Conservation (phyloP, 257 asterid genomes). For the Penstemon barbatus region DNA sequence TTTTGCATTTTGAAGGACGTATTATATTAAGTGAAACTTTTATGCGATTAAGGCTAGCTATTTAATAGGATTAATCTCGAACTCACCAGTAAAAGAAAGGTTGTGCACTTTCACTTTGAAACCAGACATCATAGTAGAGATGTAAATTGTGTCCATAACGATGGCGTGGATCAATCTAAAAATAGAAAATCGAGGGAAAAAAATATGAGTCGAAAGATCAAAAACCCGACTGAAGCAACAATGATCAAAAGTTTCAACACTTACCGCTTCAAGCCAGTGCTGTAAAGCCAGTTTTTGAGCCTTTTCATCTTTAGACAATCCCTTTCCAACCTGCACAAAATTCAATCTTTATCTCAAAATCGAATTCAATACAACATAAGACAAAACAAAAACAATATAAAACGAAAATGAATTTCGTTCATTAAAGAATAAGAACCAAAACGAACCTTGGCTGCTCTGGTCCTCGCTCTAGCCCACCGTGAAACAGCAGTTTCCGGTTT, state of each 20-base stretch:
- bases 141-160: constrained; percentile 95
- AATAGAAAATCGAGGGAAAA: background rate
- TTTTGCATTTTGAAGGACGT: background rate
- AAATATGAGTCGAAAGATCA: background rate
- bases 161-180: constrained; percentile 96
- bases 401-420: background rate
- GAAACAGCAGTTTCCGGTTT: constrained; percentile 89
- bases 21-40: background rate
- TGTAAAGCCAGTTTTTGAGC: constrained; percentile 90
- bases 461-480: constrained; percentile 92
- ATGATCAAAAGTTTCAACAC: constrained; percentile 24
- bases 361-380: background rate
- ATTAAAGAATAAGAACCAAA: constrained; percentile 9
- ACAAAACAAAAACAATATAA: background rate
- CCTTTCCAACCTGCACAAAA: constrained; percentile 79
- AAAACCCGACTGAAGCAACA: background rate
- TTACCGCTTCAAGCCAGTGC: constrained; percentile 99
- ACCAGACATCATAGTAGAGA: constrained; percentile 84
- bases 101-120: constrained; percentile 76
- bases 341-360: constrained; percentile 15
- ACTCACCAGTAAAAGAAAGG: constrained; percentile 97
- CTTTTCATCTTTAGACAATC: constrained; percentile 90
- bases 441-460: constrained; percentile 87
- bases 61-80: background rate
- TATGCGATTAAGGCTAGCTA: background rate